Base-by-base conservation (phyloP, 345 rosid species). In the Cardamine occulta region DNA sequence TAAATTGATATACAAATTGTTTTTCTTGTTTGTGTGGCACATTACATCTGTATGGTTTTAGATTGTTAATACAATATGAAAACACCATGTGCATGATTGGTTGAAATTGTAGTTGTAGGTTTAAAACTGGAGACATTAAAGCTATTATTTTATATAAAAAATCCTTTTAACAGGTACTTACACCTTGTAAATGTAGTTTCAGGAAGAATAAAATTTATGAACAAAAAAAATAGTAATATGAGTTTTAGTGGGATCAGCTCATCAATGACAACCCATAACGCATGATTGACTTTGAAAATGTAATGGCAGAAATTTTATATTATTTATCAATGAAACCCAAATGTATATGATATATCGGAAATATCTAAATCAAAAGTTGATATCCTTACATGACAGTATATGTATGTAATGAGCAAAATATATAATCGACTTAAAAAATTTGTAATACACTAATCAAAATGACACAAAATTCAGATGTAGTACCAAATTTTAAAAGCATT, bases 201-300 rank as follows among this genome's bases (percentile, higher is more conserved):
- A 9, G 12, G 14, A 15, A n/a, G 19, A 21, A 63, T 13, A 12
- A 28, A 24, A 37, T 37, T 66, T 5, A 8, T 18, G 31, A 39
- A 51, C 21, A 37, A 48, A n/a, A 37, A 15, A 32, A n/a, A 35
- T 7, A 61, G 42, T 26, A 52, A 3, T 53, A 21, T 19, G 64
- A 54, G 15, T 42, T 74, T 45, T 23, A 44, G 35, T 55, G 45
- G 71, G 57, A 44, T 44, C 48, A 54, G 39, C 37, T 14, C 23
- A 39, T 11, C 45, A 31, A 5, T 55, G 77, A 44, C 64, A 63
- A 73, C 64, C 64, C 70, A 54, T 31, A 63, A 54, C 37, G 37
- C 64, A 64, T 73, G 21, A 64, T 54, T 7, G 56, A 40, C 37
- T 64, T 29, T 14, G 56, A 56, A 62, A 18, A 62, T 37, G 40